Base-by-base conservation (phyloP, 1,284 basidiomycete genomes). In the Rugosomyces carneus region DNA sequence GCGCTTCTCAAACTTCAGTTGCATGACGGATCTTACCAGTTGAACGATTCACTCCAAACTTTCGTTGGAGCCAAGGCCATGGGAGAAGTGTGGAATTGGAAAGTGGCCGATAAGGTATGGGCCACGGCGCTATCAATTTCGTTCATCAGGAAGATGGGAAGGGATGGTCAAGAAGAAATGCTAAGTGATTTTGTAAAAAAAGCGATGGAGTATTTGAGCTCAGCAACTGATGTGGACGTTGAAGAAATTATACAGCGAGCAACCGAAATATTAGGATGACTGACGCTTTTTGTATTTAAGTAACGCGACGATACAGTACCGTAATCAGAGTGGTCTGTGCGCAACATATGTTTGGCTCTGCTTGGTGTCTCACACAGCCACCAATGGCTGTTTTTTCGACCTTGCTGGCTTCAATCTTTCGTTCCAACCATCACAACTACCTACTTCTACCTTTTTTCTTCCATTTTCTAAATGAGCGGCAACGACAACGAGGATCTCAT, bases 401-500 rank as follows among this genome's bases (percentile, higher is more conserved):
- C 31, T 48, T 43, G 40, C 47, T 37, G 18, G 29, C 21, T 39
- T 53, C 27, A 46, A 37, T 16, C 47, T 51, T 57, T 39, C 49
- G 49, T 57, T 61, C 8, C 60, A 54, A 57, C 57, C 56, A 57
- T 63, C 63, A 60, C 63, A 59, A 61, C 59, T 53, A 50, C 47
- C 40, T 24, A 41, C 36, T 50, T 54, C 44, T 37, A 40, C 43
- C 49, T 49, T 51, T 45, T 47, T 50, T 51, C 45, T 53, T 53
- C 53, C 40, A 16, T 31, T 53, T 53, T 49, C 51, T 53, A 67
- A 61, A 87, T 87, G 84, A 82, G 78, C 67, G 75, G 74, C 43
- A 78, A 84, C 72, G 86, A 89, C 69, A 86, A 86, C 66, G 86
- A 89, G 62, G 86, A 89, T 58, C 80, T 89, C 42, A 86, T 89